Base-by-base conservation (phyloP, 768 basidiomycete genomes). In the Trichaptum fuscoviolaceum region DNA sequence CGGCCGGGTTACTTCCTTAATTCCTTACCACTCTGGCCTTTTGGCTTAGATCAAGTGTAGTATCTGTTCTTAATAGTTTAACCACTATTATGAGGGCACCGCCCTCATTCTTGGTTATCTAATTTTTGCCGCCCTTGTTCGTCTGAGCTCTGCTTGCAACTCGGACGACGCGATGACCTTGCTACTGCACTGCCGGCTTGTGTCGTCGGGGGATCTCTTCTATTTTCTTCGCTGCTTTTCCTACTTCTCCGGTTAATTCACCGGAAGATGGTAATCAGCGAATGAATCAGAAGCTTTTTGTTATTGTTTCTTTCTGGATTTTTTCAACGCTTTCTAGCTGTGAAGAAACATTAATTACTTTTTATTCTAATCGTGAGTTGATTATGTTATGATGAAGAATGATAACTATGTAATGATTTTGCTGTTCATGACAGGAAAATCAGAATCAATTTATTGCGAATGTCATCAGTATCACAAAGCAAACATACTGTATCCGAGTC, bases 31-130 rank as follows among this genome's bases (percentile, higher is more conserved):
- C 76, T 77, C 76, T 77, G 76, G 76, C 77, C 78, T 79, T 76
- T 79, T 80, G 79, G 80, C 80, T 80, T 80, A 80, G 80, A 80
- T 81, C 80, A 80, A 80, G 80, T 80, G 80, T 81, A 80, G 80
- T 80, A 81, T 81, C 78, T 79, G 77, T 78, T 78, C 76, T 79
- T 76, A 71, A 70, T 70, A 77, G 73, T 75, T 75, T 76, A 75
- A 77, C 75, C 72, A 73, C 75, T 76, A 71, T 71, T 71, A 75
- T 71, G 70, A 72, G 67, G 66, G 66, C 73, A 72, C 69, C 67
- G 74, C 67, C 67, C 66, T 70, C 70, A 67, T 70, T 61, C 52
- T 64, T 64, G 30, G 59, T 61, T 61, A 61, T 61, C 59, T 61
- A 61, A 61, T 61, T 61, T 61, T 61, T 61, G 59, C 59, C 59